Evolutionary conservation across 164 flowering plant genomes (phyloP).

Genomic region (Taxillus chinensis): DNA sequence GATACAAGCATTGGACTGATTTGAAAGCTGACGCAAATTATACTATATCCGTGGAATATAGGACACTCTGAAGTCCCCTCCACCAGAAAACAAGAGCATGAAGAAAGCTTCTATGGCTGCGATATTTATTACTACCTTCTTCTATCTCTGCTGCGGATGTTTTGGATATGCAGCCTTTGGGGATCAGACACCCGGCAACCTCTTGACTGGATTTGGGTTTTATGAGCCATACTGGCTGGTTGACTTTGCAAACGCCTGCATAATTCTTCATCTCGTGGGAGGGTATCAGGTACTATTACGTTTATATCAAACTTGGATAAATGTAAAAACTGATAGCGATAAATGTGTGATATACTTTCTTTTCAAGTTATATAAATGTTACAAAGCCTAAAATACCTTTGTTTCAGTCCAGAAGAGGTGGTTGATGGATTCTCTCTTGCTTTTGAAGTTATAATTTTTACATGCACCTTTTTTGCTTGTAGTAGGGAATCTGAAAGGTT

Average conservation of each 20-base stretch:
- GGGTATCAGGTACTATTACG: conserved; percentile 53
- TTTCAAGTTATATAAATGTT: no score
- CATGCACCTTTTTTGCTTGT: no score
- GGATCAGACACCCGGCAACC: conserved; percentile 44
- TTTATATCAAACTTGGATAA: background rate
- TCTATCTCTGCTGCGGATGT: conserved; percentile 52
- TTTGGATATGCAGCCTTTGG: conserved; percentile 73
- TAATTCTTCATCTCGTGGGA: conserved; percentile 51
- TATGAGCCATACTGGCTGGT: conserved; percentile 58
- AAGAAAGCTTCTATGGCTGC: conserved; percentile 35
- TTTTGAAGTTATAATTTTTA: background rate
- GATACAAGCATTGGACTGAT: background rate
- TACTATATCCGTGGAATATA: conserved; percentile 15
- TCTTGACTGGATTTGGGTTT: conserved; percentile 54
- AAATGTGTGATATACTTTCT: no score
- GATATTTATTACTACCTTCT: conserved; percentile 31
- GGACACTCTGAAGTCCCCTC: conserved; percentile 46
- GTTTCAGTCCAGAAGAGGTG: no score
- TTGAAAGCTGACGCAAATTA: background rate
- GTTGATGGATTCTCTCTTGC: no score
- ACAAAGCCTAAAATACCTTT: no score
- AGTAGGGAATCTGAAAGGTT: no score
- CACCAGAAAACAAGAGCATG: conserved; percentile 45
- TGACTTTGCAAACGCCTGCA: conserved; percentile 51
- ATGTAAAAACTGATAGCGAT: background rate